These are phyloP conservation scores for Delonix regia DNA, from an alignment of 306 rosid genomes.

Conservation along the genomic window DNA sequence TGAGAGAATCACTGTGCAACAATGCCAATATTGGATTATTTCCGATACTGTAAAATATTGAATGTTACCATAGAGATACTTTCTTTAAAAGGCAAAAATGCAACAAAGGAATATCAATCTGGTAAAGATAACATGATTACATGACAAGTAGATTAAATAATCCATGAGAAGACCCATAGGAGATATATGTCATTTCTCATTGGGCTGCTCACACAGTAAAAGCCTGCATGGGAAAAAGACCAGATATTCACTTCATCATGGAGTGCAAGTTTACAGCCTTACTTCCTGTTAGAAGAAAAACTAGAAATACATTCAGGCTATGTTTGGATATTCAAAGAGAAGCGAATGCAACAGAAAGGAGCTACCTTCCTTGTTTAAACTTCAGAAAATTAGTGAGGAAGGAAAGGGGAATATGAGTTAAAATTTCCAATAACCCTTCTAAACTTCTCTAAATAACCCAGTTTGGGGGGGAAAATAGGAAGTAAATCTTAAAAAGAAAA, in stretches of 20 bases:
- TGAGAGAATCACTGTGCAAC: conserved; percentile 4
- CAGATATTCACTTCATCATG: neutral
- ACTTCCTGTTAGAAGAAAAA: neutral
- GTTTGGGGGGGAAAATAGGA: no score
- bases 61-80: neutral
- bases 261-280: neutral
- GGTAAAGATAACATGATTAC: conserved; percentile 15
- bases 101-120: conserved; percentile 9
- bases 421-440: neutral
- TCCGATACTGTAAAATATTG: conserved; percentile 16
- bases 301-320: neutral
- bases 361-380: neutral
- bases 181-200: neutral
- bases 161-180: conserved; percentile 16
- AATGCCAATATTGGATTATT: conserved; percentile 15
- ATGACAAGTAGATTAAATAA: conserved; percentile 3
- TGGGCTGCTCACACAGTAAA: conserved; percentile 4
- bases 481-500: no score
- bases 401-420: no score
- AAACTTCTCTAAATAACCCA: no score
- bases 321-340: neutral
- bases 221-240: neutral
- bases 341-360: neutral
- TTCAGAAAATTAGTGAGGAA: neutral
- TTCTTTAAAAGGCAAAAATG: neutral